A percentile compares a stretch with the other conserved stretches of the same genome.
These are phyloP conservation scores for Chlorella vulgaris DNA, from an alignment of 139 green algal genomes.

Conservation along the genomic window DNA sequence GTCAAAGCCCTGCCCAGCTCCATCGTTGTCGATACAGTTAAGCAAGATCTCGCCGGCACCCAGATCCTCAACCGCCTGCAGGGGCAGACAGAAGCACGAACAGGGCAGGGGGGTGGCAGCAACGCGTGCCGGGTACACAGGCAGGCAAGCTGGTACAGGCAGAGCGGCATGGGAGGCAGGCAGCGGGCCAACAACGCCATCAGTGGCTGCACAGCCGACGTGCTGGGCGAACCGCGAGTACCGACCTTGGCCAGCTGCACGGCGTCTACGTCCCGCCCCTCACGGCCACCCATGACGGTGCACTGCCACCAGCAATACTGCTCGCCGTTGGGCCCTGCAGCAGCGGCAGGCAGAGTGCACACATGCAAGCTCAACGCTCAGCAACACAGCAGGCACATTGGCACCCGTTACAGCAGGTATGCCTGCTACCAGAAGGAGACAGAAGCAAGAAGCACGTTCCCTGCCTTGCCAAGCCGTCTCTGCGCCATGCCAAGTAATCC, in stretches of 20 bases:
- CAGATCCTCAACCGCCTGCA: slow-evolving; percentile 84
- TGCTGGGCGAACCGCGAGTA: neutral
- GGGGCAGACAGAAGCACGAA: too few relatives aligned
- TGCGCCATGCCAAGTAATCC: neutral
- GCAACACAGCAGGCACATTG: too few relatives aligned
- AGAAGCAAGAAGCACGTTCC: neutral
- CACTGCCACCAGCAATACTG: slow-evolving; percentile 97
- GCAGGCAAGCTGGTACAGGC: neutral
- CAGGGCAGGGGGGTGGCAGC: neutral
- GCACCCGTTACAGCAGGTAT: too few relatives aligned
- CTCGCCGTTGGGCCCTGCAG: slow-evolving; percentile 92
- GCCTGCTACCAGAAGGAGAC: too few relatives aligned
- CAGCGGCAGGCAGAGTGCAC: too few relatives aligned
- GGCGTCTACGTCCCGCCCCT: slow-evolving; percentile 90
- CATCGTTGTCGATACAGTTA: slow-evolving; percentile 99
- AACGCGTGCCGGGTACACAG: neutral
- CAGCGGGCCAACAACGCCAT: neutral
- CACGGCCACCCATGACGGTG: slow-evolving; percentile 91
- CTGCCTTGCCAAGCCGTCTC: neutral
- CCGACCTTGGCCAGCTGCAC: slow-evolving; percentile 82
- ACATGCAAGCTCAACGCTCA: too few relatives aligned
- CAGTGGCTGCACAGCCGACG: neutral
- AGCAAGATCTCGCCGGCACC: slow-evolving; percentile 98
- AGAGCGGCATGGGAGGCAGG: neutral
- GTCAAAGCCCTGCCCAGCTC: slow-evolving; percentile 89